Evolutionary conservation across 2,329 filamentous ascomycete genomes (phyloP), one percentile per base, ranked within the genome.

Genomic region (Teratosphaeria epicoccoides): DNA sequence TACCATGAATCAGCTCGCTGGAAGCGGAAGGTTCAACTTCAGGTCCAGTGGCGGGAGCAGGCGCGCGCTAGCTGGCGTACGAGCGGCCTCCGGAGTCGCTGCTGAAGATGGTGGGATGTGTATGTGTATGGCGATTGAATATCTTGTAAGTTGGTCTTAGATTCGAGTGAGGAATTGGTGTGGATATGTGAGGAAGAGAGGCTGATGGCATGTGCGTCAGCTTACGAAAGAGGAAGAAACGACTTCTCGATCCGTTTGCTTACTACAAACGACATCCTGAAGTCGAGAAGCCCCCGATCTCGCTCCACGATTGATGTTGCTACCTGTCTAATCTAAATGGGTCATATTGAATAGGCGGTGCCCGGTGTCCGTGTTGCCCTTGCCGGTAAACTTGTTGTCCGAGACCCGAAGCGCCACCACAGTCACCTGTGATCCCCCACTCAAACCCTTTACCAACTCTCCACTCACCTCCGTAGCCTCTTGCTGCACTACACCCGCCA

Each of bases 261-360:
- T 37, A 3, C 6, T 14, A n/a, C n/a, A n/a, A n/a, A 37, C 6
- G 33, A 12, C 17, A 37, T 12, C 12, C 17, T n/a, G 33, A 6
- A n/a, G 33, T n/a, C 14, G 33, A 37, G 33, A 12, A n/a, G 33
- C 12, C 14, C 12, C n/a, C 33, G 33, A 37, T n/a, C 12, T 37
- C 33, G 33, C 33, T 37, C 12, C 10, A n/a, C n/a, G n/a, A 17
- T 17, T 17, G 33, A 12, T 20, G 33, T 37, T 17, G 33, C 5
- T 40, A 4, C n/a, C 33, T 40, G 11, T 17, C 33, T 40, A 40
- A 17, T 40, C 57, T 47, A 78, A 54, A 56, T 75, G 65, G 3
- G 73, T 77, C 0, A 76, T 82, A 60, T 82, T 81, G 61, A 81
- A 83, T 2, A 83, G 66, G 4, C 78, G 72, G 55, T 82, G 76